Conservation (phyloP, 1,284 basidiomycete species). For the Grifola frondosa region DNA sequence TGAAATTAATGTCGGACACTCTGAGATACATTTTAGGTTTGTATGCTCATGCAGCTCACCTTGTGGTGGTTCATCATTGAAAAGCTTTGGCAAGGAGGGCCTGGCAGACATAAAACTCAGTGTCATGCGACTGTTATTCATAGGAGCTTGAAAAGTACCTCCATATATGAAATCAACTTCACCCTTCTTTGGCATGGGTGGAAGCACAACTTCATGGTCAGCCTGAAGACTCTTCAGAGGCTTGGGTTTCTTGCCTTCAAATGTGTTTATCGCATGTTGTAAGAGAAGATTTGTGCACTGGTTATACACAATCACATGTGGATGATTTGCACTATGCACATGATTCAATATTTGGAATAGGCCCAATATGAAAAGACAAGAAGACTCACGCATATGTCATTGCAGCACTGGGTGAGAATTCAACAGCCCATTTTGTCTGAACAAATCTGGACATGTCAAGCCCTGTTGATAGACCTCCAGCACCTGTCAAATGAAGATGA, state of each 20-base stretch:
- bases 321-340: conserved; percentile 54
- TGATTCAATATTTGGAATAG: not conserved
- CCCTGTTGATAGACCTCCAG: conserved; percentile 68
- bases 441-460: conserved; percentile 58
- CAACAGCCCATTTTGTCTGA: conserved; percentile 65
- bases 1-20: conserved; percentile 24
- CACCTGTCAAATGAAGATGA: conserved; percentile 44
- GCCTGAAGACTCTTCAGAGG: conserved; percentile 39
- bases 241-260: conserved; percentile 38
- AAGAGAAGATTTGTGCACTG: conserved; percentile 62
- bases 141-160: conserved; percentile 46
- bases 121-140: not conserved
- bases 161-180: conserved; percentile 73
- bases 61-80: conserved; percentile 58
- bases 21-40: not conserved
- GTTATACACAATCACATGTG: conserved; percentile 55
- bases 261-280: conserved; percentile 51
- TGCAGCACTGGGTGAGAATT: conserved; percentile 61
- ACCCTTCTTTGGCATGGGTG: conserved; percentile 51
- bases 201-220: conserved; percentile 32
- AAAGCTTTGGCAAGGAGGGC: conserved; percentile 72
- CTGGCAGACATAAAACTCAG: conserved; percentile 31
- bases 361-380: conserved; percentile 3
- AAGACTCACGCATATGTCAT: conserved; percentile 56
- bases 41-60: conserved; percentile 40